These are phyloP conservation scores for Tagetes patula DNA, from an alignment of 129 eudicot genomes.

Conservation along the genomic window DNA sequence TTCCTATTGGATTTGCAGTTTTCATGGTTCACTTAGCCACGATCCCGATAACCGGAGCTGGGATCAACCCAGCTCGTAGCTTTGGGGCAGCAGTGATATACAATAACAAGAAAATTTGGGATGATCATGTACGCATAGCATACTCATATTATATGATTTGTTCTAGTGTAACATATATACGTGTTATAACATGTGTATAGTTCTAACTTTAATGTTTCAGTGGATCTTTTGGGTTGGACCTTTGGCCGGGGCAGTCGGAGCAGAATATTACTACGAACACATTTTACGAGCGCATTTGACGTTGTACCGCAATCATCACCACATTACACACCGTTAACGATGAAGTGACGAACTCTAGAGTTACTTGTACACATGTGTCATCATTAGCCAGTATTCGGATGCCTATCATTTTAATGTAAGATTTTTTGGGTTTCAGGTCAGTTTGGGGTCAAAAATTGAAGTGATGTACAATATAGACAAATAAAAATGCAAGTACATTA, in stretches of 20 bases:
- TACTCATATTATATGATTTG: background rate
- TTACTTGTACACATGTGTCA: background rate
- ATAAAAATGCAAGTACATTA: background rate
- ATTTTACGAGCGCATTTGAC: constrained; percentile 51
- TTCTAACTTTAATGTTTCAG: constrained; percentile 28
- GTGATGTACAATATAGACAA: background rate
- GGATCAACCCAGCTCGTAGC: constrained; percentile 73
- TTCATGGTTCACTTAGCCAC: constrained; percentile 82
- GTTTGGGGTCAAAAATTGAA: background rate
- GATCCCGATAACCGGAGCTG: constrained; percentile 64
- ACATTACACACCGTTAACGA: constrained; percentile 24
- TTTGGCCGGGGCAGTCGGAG: constrained; percentile 56
- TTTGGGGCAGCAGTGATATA: constrained; percentile 68
- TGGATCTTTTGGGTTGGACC: constrained; percentile 78
- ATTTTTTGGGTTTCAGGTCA: background rate
- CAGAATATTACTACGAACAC: constrained; percentile 57
- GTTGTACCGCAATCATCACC: constrained; percentile 21
- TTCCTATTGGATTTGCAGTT: constrained; percentile 70
- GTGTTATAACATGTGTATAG: background rate
- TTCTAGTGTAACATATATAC: background rate
- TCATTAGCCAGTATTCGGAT: background rate
- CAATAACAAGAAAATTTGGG: constrained; percentile 46
- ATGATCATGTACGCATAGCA: constrained; percentile 49
- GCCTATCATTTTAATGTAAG: background rate
- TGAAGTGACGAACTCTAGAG: background rate